A percentile compares a stretch with the other conserved stretches of the same genome.
Evolutionary conservation across 306 rosid species (phyloP).

Genomic region (Morella rubra): DNA sequence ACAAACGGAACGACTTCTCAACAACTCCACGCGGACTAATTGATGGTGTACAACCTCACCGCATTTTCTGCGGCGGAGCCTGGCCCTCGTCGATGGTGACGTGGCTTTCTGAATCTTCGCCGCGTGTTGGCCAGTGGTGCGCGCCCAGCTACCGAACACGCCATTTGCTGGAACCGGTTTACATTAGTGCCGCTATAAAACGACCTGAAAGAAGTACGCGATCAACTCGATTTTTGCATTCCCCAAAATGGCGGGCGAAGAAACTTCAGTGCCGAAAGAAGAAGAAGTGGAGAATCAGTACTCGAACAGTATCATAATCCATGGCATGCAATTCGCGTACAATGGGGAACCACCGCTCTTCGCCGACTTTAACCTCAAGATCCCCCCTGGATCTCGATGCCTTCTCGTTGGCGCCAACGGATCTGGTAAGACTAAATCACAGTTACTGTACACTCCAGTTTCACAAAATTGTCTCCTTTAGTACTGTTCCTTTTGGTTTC

Average conservation of each 20-base stretch:
- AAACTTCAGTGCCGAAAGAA: constrained; percentile 4
- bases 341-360: constrained; percentile 63
- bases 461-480: too few species aligned
- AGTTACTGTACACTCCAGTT: too few species aligned
- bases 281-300: constrained; percentile 11
- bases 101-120: too few species aligned
- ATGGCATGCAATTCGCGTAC: constrained; percentile 79
- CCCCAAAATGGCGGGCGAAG: constrained; percentile 48
- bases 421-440: constrained; percentile 52
- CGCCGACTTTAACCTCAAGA: constrained; percentile 61
- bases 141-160: too few species aligned
- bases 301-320: constrained; percentile 49
- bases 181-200: constrained; percentile 6
- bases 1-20: too few species aligned
- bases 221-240: not conserved
- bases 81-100: too few species aligned
- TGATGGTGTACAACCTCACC: too few species aligned
- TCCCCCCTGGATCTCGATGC: constrained; percentile 87
- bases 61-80: too few species aligned
- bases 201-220: not conserved
- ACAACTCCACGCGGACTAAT: too few species aligned
- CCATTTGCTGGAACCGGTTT: not conserved
- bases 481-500: not conserved
- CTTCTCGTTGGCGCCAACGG: constrained; percentile 96
- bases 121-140: too few species aligned